These are phyloP conservation scores for Daldinia concentrica DNA, from an alignment of 495 filamentous ascomycete species.

Conservation along the genomic window DNA sequence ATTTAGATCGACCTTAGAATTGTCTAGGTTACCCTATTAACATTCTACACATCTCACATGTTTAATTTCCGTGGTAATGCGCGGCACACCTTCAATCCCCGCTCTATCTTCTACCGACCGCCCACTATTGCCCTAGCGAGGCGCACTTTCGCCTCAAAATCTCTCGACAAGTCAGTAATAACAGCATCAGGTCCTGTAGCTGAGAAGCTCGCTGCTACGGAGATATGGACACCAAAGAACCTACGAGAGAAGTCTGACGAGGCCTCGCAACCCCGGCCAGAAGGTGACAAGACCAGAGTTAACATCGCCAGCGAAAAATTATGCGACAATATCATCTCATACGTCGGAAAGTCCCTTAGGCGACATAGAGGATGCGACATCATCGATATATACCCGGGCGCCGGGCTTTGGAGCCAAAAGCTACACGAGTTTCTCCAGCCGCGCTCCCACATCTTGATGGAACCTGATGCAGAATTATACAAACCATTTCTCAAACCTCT, in stretches of 20 bases:
- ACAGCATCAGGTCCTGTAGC: conserved; percentile 25
- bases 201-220: conserved; percentile 29
- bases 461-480: conserved; percentile 66
- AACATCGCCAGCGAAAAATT: conserved; percentile 68
- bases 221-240: conserved; percentile 17
- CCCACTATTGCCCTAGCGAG: not conserved
- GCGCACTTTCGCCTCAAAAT: conserved; percentile 6
- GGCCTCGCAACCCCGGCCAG: conserved; percentile 1
- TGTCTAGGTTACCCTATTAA: not conserved
- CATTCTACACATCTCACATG: conserved; percentile 39
- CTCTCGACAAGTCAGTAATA: conserved; percentile 10
- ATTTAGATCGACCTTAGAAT: not conserved
- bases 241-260: not conserved
- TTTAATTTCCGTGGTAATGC: conserved; percentile 37
- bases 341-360: conserved; percentile 59
- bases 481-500: conserved; percentile 68
- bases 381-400: conserved; percentile 84
- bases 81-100: conserved; percentile 29
- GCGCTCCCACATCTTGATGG: conserved; percentile 80
- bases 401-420: conserved; percentile 76
- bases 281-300: conserved; percentile 48
- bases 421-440: conserved; percentile 78
- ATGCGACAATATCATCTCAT: conserved; percentile 60
- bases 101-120: not conserved
- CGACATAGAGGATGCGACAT: conserved; percentile 77